Evolutionary conservation across 805 yeast genomes (phyloP).

Genomic region (Debaryomyces tyrocola): DNA sequence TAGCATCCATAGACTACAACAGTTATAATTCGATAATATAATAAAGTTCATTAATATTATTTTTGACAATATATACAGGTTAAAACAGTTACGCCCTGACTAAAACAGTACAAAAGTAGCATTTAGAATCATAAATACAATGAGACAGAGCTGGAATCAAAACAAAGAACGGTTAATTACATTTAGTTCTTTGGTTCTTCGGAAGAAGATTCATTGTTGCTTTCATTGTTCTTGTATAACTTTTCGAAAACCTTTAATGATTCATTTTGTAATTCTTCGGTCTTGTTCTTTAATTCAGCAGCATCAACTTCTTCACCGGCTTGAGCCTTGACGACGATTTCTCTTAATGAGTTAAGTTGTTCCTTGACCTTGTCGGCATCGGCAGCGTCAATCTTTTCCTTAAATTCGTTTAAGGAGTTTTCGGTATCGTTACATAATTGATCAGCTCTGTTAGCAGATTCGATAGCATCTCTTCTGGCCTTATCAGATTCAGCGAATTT

Average conservation of each 20-base stretch:
- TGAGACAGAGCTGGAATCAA: not conserved
- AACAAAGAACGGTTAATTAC: not conserved
- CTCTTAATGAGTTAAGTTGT: slow-evolving; percentile 60
- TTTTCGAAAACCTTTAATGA: slow-evolving; percentile 77
- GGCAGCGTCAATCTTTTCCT: slow-evolving; percentile 46
- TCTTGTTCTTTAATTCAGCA: slow-evolving; percentile 65
- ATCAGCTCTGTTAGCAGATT: slow-evolving; percentile 82
- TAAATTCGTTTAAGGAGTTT: slow-evolving; percentile 47
- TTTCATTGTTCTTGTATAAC: slow-evolving; percentile 39
- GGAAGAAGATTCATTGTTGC: slow-evolving; percentile 14
- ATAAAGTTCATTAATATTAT: not conserved
- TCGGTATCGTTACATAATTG: slow-evolving; percentile 61
- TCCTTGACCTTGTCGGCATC: slow-evolving; percentile 49
- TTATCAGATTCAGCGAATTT: slow-evolving; percentile 84
- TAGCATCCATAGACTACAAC: too few species aligned
- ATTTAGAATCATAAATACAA: not conserved
- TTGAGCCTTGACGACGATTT: slow-evolving; percentile 63
- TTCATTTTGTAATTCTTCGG: slow-evolving; percentile 72
- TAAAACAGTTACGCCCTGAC: not conserved
- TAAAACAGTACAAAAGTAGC: not conserved
- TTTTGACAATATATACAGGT: slow-evolving; percentile 1
- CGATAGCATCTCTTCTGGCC: slow-evolving; percentile 81
- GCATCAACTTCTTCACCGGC: slow-evolving; percentile 62
- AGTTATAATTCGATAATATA: too few species aligned
- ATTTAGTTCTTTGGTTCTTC: slow-evolving; percentile 29